A percentile compares a stretch with the other conserved stretches of the same genome.
These are phyloP conservation scores for Talaromyces sp. DNA, from an alignment of 2,329 filamentous ascomycete genomes.

Conservation along the genomic window DNA sequence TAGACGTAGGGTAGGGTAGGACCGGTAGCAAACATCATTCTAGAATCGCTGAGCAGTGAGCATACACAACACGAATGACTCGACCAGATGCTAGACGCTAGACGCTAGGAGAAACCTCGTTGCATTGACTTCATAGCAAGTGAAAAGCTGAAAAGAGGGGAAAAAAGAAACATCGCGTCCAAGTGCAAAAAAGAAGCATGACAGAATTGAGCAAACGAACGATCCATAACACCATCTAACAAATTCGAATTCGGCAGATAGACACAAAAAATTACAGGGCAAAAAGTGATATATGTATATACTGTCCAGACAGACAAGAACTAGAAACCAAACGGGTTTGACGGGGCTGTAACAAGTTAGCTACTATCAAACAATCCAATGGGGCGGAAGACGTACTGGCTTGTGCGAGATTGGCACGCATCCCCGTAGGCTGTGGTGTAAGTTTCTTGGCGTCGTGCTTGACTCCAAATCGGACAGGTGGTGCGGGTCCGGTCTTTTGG, in stretches of 20 bases:
- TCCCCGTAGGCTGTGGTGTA: constrained; percentile 80
- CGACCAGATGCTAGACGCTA: constrained; percentile 9
- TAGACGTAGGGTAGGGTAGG: background rate
- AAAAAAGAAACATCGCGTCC: constrained; percentile 13
- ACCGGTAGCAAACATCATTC: background rate
- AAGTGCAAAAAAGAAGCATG: background rate
- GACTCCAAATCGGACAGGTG: constrained; percentile 85
- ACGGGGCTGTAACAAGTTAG: constrained; percentile 53
- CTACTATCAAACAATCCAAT: constrained; percentile 16
- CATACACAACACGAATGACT: background rate
- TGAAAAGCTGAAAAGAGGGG: background rate
- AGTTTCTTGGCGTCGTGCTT: constrained; percentile 71
- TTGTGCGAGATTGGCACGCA: constrained; percentile 85
- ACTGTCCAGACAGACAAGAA: constrained; percentile 46
- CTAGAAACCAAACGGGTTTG: constrained; percentile 69
- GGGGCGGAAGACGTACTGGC: constrained; percentile 69
- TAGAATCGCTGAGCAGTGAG: constrained; percentile 5
- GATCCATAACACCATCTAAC: constrained; percentile 17
- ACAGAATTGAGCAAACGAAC: background rate
- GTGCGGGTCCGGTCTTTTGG: constrained; percentile 81
- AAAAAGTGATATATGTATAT: constrained; percentile 14
- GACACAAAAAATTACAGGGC: constrained; percentile 10
- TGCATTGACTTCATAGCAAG: constrained; percentile 9
- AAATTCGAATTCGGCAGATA: constrained; percentile 4
- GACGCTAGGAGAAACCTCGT: constrained; percentile 18